phyloP scores from a whole-genome alignment of 352 stramenopile species.

The Peronospora farinosa region DNA sequence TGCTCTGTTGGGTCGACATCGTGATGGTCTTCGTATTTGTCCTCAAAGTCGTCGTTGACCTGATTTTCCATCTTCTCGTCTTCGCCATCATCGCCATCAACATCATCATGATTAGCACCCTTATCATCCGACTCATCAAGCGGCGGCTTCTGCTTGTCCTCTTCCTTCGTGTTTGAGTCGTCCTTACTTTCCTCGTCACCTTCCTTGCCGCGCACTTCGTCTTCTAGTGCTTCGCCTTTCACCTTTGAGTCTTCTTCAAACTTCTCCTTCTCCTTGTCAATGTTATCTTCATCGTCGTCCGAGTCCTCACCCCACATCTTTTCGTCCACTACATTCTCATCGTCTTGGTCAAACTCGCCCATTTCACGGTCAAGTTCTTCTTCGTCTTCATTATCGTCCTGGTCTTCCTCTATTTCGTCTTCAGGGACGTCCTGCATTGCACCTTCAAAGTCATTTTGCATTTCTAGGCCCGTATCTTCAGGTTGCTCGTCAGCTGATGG shows the following conservation, averaged over 20 bases:
- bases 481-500: conserved; percentile 81
- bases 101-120: conserved; percentile 28
- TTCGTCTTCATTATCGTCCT: conserved; percentile 83
- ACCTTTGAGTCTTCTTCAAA: conserved; percentile 86
- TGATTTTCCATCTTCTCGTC: conserved; percentile 75
- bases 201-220: conserved; percentile 87
- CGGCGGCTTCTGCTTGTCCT: conserved; percentile 51
- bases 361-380: conserved; percentile 99
- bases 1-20: conserved; percentile 52
- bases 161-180: conserved; percentile 42
- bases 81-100: conserved; percentile 28
- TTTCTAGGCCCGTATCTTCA: conserved; percentile 97
- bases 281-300: conserved; percentile 89
- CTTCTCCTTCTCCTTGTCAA: conserved; percentile 95
- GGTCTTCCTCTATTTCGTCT: conserved; percentile 85
- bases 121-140: conserved; percentile 39
- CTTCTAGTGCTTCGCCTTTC: conserved; percentile 69
- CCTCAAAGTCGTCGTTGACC: conserved; percentile 88
- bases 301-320: conserved; percentile 96
- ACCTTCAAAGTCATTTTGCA: conserved; percentile 99
- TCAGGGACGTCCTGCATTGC: conserved; percentile 97
- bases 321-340: conserved; percentile 99
- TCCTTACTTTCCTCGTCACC: conserved; percentile 83
- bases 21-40: conserved; percentile 79
- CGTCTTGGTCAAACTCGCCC: conserved; percentile 93